Conservation (phyloP, 106 monocot species). For the Allium cepa region DNA sequence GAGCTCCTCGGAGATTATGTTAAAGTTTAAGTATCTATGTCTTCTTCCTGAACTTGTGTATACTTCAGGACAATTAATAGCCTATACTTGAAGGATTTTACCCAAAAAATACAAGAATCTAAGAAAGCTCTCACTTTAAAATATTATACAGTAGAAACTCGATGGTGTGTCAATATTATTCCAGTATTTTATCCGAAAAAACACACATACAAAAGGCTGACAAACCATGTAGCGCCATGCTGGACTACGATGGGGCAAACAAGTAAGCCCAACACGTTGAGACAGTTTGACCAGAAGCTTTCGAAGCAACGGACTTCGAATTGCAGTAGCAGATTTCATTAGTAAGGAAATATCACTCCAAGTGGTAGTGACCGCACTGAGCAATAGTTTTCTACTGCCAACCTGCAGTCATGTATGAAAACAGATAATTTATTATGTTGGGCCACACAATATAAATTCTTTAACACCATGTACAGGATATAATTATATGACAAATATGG, state of each 20-base stretch:
- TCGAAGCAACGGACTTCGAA: conserved; percentile 71
- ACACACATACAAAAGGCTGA: background rate
- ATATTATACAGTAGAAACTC: too few species aligned
- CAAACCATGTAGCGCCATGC: conserved; percentile 84
- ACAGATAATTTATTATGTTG: conserved; percentile 1
- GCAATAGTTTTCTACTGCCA: conserved; percentile 51
- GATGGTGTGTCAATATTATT: too few species aligned
- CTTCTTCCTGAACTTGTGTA: too few species aligned
- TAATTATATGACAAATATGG: too few species aligned
- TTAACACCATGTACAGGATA: too few species aligned
- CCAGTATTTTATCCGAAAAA: too few species aligned
- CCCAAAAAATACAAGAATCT: too few species aligned
- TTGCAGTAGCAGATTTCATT: conserved; percentile 59
- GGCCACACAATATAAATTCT: background rate
- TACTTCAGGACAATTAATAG: too few species aligned
- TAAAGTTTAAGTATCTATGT: too few species aligned
- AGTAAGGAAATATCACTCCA: conserved; percentile 64
- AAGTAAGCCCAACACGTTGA: conserved; percentile 75
- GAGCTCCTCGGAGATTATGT: too few species aligned
- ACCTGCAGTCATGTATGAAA: conserved; percentile 37
- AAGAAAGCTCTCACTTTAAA: too few species aligned
- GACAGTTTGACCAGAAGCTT: conserved; percentile 86
- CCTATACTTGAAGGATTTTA: too few species aligned
- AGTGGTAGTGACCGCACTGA: conserved; percentile 32
- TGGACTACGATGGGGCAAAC: conserved; percentile 64